Percentiles rank a stretch among this genome's conserved stretches.
Evolutionary conservation across 768 basidiomycete genomes (phyloP).

Genomic region (Gelatoporia subvermispora): DNA sequence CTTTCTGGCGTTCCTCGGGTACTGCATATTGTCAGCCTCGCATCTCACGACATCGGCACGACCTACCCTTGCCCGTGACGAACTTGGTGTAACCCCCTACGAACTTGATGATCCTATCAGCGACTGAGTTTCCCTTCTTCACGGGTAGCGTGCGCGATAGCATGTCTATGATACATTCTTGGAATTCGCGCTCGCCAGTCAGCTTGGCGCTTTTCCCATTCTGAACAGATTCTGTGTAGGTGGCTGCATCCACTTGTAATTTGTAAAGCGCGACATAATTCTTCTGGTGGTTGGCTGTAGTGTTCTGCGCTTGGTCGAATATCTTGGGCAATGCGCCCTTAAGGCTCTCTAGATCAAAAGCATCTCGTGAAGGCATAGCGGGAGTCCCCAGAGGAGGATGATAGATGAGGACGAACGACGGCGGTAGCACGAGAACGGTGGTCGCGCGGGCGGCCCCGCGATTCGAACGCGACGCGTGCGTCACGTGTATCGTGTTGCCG

Average conservation of each 20-base stretch:
- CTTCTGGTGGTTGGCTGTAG: constrained; percentile 82
- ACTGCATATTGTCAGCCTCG: constrained; percentile 22
- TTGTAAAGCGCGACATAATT: constrained; percentile 82
- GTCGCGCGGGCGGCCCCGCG: too few species aligned
- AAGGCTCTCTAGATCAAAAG: constrained; percentile 24
- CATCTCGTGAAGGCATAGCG: too few species aligned
- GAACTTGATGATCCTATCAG: constrained; percentile 80
- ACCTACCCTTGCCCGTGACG: constrained; percentile 70
- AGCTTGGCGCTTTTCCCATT: constrained; percentile 50
- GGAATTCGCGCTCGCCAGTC: constrained; percentile 75
- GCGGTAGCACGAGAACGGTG: too few species aligned
- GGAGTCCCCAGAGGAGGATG: too few species aligned
- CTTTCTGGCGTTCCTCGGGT: constrained; percentile 29
- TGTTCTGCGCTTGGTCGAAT: constrained; percentile 74
- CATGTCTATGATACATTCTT: constrained; percentile 55
- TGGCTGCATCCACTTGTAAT: constrained; percentile 62
- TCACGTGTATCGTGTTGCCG: too few species aligned
- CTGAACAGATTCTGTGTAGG: constrained; percentile 42
- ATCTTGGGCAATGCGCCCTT: constrained; percentile 48
- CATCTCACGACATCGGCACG: neutral
- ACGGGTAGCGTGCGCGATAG: constrained; percentile 57
- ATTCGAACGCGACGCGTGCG: too few species aligned
- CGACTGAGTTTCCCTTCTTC: constrained; percentile 77
- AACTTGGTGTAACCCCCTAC: constrained; percentile 73
- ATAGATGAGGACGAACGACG: too few species aligned